phyloP scores from a whole-genome alignment of 2,329 filamentous ascomycete species.

The Zasmidium angulare region DNA sequence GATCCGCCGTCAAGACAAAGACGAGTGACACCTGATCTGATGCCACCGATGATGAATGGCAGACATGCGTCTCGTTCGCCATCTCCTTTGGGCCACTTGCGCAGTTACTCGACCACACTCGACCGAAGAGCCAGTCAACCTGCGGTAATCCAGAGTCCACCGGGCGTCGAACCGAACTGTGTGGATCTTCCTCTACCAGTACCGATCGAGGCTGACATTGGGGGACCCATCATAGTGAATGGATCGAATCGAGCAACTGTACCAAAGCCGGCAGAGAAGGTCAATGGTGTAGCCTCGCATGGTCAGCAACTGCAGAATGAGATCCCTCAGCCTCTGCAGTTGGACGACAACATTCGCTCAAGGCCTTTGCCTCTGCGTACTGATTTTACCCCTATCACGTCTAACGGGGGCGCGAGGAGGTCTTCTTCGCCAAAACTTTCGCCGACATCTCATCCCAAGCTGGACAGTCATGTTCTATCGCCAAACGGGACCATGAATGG shows the following conservation, averaged over 20 bases:
- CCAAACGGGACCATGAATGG: slow-evolving; percentile 27
- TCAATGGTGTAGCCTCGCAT: slow-evolving; percentile 18
- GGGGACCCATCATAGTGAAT: slow-evolving; percentile 44
- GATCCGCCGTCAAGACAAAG: slow-evolving; percentile 43
- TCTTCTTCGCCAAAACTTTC: slow-evolving; percentile 10
- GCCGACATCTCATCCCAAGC: slow-evolving; percentile 17
- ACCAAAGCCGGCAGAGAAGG: slow-evolving; percentile 10
- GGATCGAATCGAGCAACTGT: slow-evolving; percentile 34
- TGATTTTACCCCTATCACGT: neutral
- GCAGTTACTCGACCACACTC: slow-evolving; percentile 37
- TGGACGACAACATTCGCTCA: slow-evolving; percentile 8
- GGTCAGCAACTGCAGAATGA: slow-evolving; percentile 16
- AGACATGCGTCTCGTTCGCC: slow-evolving; percentile 42
- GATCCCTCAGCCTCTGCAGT: slow-evolving; percentile 2
- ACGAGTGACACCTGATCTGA: slow-evolving; percentile 45
- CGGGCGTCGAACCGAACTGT: slow-evolving; percentile 17
- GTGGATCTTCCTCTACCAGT: slow-evolving; percentile 5
- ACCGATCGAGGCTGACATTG: slow-evolving; percentile 18
- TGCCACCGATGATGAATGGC: slow-evolving; percentile 33
- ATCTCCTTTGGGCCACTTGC: slow-evolving; percentile 46
- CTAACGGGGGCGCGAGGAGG: slow-evolving; percentile 1
- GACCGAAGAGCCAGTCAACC: slow-evolving; percentile 24
- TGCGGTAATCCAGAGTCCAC: slow-evolving; percentile 20
- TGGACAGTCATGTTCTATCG: slow-evolving; percentile 20
- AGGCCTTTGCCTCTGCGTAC: slow-evolving; percentile 9